Base-by-base conservation (phyloP, 345 rosid genomes). In the Linum lewisii region DNA sequence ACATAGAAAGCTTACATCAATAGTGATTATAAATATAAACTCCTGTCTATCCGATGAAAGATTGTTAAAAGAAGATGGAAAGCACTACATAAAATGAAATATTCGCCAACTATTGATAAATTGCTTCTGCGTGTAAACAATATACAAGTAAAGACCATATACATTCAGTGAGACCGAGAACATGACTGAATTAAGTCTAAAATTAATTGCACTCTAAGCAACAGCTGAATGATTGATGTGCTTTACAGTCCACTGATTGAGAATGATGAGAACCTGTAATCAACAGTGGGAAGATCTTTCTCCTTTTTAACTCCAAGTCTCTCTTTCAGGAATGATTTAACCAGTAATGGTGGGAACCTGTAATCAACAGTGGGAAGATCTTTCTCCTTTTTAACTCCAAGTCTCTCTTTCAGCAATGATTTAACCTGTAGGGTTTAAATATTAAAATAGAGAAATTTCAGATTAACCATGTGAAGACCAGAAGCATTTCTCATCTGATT, bases 321-420 rank as follows among this genome's bases (percentile, higher is more conserved):
- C 75, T 86, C 84, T 78, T 88, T 92, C 68, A 92, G 69, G 86
- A 80, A 79, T 20, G 86, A 76, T 55, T 86, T 79, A 65, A 88
- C 86, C 98, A 88, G 82, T 77, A 82, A n/a, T n/a, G n/a, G n/a
- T n/a, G n/a, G n/a, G n/a, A n/a, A n/a, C n/a, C n/a, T n/a, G n/a
- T n/a, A n/a, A n/a, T n/a, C n/a, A 64, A 86, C 90, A 71, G 75
- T 76, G 16, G 79, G 83, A 69, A 92, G 90, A 59, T 59, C 76
- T 75, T 92, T 84, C 29, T 88, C 93, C 59, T 78, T 79, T 44
- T 78, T 63, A 9, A 88, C 77, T 63, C 90, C 88, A 63, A 92
- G 86, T 78, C 77, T 92, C 75, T 86, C 84, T 78, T 88, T 92
- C 68, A 92, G 69, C 87, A 80, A 79, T 20, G 86, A 76, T 55